Base-by-base conservation (phyloP, 2,329 filamentous ascomycete species). In the Fusarium falciforme region DNA sequence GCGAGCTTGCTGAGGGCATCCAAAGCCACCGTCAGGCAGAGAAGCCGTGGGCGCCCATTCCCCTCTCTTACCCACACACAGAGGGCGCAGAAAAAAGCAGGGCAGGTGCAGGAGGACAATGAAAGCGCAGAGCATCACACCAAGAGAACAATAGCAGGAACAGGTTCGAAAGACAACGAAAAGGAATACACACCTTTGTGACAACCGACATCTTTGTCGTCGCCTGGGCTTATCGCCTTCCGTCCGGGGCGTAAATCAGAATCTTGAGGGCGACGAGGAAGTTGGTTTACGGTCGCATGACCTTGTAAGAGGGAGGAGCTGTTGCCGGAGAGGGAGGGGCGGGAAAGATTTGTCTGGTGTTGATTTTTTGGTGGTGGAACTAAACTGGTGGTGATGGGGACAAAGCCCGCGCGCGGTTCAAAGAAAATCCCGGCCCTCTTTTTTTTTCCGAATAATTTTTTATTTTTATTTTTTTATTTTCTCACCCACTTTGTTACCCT, bases 181-280 rank as follows among this genome's bases (percentile, higher is more conserved):
- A 38, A 44, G 54, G 61, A 25, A 55, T 40, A 85, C 87, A 72
- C 83, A 90, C 89, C 87, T 90, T 89, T 76, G 87, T 88, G 84
- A 85, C 88, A 87, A 90, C 87, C 85, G 88, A 89, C 88, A 90
- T 90, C 82, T 89, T 88, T 74, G 69, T 74, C 72, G 82, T 82
- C 82, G 85, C 87, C 81, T 84, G 74, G 82, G 82, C 84, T 85
- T 82, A 84, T 87, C 86, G 87, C 87, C 87, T 88, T 79, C 79
- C 80, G 80, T 82, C 79, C 78, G 77, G 78, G 77, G 79, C 76
- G 75, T 78, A 77, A 78, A 73, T 74, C 67, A 76, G 72, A 52
- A 77, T 76, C 75, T 78, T 80, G 77, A 79, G 81, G 80, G 80
- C 80, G 80, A 81, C 80, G 73, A 77, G 78, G 73, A 78, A 27